Evolutionary conservation across 164 flowering plant species (phyloP), one percentile per base, ranked within the genome.

Genomic region (Nymphaea thermarum): DNA sequence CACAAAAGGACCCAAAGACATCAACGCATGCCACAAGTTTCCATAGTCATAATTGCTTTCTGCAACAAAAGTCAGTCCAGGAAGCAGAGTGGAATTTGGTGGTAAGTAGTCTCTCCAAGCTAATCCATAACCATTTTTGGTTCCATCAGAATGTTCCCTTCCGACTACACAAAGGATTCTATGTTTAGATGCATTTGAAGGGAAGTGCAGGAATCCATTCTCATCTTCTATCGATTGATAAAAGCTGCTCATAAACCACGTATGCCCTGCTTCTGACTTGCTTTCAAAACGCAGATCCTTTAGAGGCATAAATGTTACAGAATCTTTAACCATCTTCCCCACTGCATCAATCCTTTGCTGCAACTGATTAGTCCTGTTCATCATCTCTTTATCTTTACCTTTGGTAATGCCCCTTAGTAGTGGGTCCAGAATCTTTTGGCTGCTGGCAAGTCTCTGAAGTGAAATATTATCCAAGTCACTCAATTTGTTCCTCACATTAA

Each of bases 171-270:
- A 93, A 1, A 93, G 75, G 0, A 93, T 53, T 68, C 93, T 70
- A 0, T 85, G 89, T 5, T 74, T 67, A 3, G 93, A 85, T 4
- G 82, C 59, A 2, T 76, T 67, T 0, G 95, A 85, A 8, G 98
- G 95, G 71, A 82, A 88, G 41, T 81, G 68, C 25, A 85, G 91
- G 78, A 82, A 80, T 62, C 85, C 90, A 44, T 85, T 87, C 42
- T 84, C 88, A 64, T 82, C 81, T 18, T 77, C 81, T 44, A 77
- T 87, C 7, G 74, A 77, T 60, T 89, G 93, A 51, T 81, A 72
- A 76, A 81, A 45, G 60, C 96, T 85, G 78, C 91, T 88, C 95
- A 90, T 92, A 87, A 90, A 92, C 96, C 95, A 92, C 3, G 96
- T 90, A 77, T 92, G 93, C 43, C 89, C 95, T 68, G 76, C 67